Evolutionary conservation across 73 alveolate species (phyloP), one percentile per base, ranked within the genome.

Genomic region (Uronychia binucleata): DNA sequence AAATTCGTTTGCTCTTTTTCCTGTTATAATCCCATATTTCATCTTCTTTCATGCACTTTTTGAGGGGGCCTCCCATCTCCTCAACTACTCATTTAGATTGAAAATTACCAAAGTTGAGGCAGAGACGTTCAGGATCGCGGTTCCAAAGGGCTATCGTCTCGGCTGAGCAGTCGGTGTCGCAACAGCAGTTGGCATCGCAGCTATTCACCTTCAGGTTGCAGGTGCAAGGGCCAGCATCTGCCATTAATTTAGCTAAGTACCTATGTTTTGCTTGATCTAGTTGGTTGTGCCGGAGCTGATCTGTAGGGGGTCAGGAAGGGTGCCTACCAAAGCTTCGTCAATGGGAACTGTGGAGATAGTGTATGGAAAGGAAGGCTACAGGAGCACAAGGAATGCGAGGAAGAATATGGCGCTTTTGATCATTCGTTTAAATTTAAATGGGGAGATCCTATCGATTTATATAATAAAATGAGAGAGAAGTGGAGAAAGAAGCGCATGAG

Each of bases 401-500:
- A n/a, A n/a, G n/a, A n/a, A n/a, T n/a, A 46, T 46, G 67, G 67
- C 67, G 67, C 67, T 46, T 5, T 46, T 46, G n/a, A 46, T 46
- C 5, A n/a, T n/a, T 46, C 19, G 67, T 46, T 46, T 46, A 46
- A 46, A 46, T 46, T 46, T 46, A 46, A 46, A 46, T 46, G 67
- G 19, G 19, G 67, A 46, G 67, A 46, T 11, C 19, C 19, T 5
- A 46, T 75, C 5, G 30, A 13, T 67, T 26, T 5, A 26, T 28
- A 28, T 5, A 75, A 30, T 30, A 1, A 75, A 26, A 75, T 75
- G 81, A 75, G 81, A 75, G 81, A 75, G 81, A 75, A 75, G 32
- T 75, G 81, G 81, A 75, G 81, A 75, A 75, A 75, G 81, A 75
- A 75, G 32, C 28, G 81, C 28, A 75, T 75, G 81, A 75, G 81